These are phyloP conservation scores for Salix dunnii DNA, from an alignment of 345 rosid genomes.

Conservation along the genomic window DNA sequence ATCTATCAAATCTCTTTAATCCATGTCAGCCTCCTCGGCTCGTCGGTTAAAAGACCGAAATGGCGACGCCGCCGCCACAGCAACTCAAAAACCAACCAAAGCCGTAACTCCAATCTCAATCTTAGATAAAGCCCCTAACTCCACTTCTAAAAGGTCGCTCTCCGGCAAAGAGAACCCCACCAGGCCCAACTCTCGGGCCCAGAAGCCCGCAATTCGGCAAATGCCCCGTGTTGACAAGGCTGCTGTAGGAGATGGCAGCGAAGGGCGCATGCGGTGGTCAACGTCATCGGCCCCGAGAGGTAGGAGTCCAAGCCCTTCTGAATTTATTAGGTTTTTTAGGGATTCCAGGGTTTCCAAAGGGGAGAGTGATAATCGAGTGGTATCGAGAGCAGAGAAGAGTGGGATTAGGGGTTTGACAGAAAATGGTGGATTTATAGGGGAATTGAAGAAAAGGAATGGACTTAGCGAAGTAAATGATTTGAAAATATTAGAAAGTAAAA, in stretches of 20 bases:
- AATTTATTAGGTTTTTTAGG: slow-evolving; percentile 49
- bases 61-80: slow-evolving; percentile 36
- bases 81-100: slow-evolving; percentile 37
- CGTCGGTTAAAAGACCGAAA: slow-evolving; percentile 58
- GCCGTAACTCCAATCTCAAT: slow-evolving; percentile 44
- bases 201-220: slow-evolving; percentile 54
- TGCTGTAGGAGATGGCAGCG: slow-evolving; percentile 28
- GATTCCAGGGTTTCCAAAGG: slow-evolving; percentile 41
- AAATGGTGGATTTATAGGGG: slow-evolving; percentile 31
- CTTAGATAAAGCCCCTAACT: slow-evolving; percentile 26
- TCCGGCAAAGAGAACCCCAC: slow-evolving; percentile 59
- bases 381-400: slow-evolving; percentile 24
- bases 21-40: slow-evolving; percentile 60
- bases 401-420: slow-evolving; percentile 33
- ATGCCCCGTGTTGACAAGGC: slow-evolving; percentile 60
- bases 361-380: slow-evolving; percentile 28
- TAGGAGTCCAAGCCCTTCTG: slow-evolving; percentile 83
- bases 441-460: slow-evolving; percentile 29
- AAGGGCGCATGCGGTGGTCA: slow-evolving; percentile 46
- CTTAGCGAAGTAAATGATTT: not conserved
- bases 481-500: slow-evolving; percentile 13
- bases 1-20: not conserved
- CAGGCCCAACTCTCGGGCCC: slow-evolving; percentile 36
- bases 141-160: slow-evolving; percentile 35
- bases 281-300: slow-evolving; percentile 66